Conservation (phyloP, 2,329 filamentous ascomycete genomes). For the Decorospora gaudefroyi region DNA sequence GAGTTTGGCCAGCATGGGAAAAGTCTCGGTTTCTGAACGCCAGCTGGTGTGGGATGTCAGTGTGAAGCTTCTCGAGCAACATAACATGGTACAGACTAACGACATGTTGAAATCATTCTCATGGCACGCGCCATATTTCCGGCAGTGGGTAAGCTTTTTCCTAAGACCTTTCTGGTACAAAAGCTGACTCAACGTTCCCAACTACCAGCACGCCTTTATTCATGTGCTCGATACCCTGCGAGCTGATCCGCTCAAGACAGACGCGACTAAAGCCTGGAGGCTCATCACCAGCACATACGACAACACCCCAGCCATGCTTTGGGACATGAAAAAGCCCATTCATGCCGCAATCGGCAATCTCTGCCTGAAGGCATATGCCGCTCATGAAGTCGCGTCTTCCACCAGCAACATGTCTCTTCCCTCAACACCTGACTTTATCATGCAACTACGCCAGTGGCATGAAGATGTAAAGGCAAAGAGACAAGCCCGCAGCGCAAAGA, state of each 20-base stretch:
- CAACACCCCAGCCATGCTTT: slow-evolving; percentile 29
- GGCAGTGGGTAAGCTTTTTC: no score
- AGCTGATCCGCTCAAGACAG: slow-evolving; percentile 34
- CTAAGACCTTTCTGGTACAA: no score
- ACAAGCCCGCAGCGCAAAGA: no score
- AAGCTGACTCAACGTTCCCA: no score
- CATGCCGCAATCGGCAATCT: slow-evolving; percentile 20
- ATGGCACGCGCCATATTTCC: slow-evolving; percentile 64
- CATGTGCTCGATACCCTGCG: slow-evolving; percentile 55
- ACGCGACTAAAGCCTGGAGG: slow-evolving; percentile 44
- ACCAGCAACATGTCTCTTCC: not conserved
- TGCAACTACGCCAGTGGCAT: not conserved
- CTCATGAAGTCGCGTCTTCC: slow-evolving; percentile 1
- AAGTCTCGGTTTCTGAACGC: slow-evolving; percentile 63
- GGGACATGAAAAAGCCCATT: slow-evolving; percentile 20
- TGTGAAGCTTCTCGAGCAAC: slow-evolving; percentile 69
- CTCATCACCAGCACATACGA: slow-evolving; percentile 41
- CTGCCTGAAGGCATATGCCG: slow-evolving; percentile 21
- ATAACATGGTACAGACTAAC: slow-evolving; percentile 64
- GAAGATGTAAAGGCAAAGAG: no score
- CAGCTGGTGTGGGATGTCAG: slow-evolving; percentile 6
- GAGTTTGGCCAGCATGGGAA: slow-evolving; percentile 62
- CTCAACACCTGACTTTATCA: not conserved
- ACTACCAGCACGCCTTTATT: slow-evolving; percentile 63
- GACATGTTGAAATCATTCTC: slow-evolving; percentile 61